Evolutionary conservation across 208 protist genomes (phyloP), one percentile per base, ranked within the genome.

Genomic region (Acanthamoeba castellanii): DNA sequence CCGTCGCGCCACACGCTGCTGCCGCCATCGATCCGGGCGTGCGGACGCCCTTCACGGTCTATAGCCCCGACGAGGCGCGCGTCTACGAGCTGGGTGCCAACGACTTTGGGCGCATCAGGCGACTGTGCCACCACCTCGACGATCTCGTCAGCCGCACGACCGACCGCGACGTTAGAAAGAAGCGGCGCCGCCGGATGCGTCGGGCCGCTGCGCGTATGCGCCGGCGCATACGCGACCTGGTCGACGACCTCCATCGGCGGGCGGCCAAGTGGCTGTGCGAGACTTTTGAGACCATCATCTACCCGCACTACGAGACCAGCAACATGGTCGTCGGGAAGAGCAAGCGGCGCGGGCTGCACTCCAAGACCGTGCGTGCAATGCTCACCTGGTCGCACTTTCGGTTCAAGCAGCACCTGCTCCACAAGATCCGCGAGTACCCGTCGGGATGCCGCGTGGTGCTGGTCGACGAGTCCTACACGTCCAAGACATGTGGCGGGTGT

Each of bases 11-110:
- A 45, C 14, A 37, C 34, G 55, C 66, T 14, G 59, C 22, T 68
- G n/a, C 30, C 22, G 85, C 66, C 2, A 94, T 94, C 42, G 66
- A 94, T 34, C 90, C 68, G 18, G 90, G 68, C 30, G 90, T 94
- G 55, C 47, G 68, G 11, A 94, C 90, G 11, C 82, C 82, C 34
- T 18, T 42, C 25, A 92, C 61, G 5, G 22, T 22, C 57, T 92
- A n/a, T 74, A 16, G 30, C 61, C 25, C 42, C 42, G 42, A 45
- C 2, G 18, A 74, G 11, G 87, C 52, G 5, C n/a, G 22, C 13
- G 32, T 76, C 27, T 20, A 76, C 34, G 61, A 92, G 57, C 74
- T 68, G 25, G 87, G 61, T 14, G 45, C 27, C 11, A 34, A n/a
- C 9, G 25, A 20, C 16, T 37, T 92, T 55, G 45, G 66, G 25